These are phyloP conservation scores for Dryadomyces quercivorus DNA, from an alignment of 2,329 filamentous ascomycete genomes.

Conservation along the genomic window DNA sequence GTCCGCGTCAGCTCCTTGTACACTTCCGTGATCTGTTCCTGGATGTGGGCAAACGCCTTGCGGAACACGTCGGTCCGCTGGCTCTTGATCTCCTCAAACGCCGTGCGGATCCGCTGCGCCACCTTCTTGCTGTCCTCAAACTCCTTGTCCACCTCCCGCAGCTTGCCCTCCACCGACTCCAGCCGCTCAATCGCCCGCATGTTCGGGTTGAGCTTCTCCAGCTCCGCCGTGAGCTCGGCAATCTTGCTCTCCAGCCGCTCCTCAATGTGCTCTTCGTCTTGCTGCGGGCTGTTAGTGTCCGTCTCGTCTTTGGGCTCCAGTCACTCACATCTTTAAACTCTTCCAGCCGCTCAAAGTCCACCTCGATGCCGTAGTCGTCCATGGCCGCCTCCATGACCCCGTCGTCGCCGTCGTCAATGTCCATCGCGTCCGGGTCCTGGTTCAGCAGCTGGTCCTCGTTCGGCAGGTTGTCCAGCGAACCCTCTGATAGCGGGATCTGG, in stretches of 20 bases:
- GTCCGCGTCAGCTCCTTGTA: constrained; percentile 93
- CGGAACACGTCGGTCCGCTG: constrained; percentile 85
- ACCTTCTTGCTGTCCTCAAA: constrained; percentile 73
- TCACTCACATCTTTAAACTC: constrained; percentile 40
- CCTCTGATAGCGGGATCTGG: constrained; percentile 62
- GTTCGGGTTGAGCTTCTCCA: constrained; percentile 93
- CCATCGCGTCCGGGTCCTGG: constrained; percentile 79
- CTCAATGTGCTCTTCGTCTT: constrained; percentile 46
- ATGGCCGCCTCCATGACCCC: constrained; percentile 46
- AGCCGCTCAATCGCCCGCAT: constrained; percentile 91
- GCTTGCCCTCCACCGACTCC: constrained; percentile 70
- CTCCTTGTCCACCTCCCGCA: constrained; percentile 75
- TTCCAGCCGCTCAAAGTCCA: constrained; percentile 72
- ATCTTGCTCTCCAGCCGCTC: constrained; percentile 69
- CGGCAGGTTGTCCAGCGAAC: constrained; percentile 74
- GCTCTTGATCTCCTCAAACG: constrained; percentile 68
- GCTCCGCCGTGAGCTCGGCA: constrained; percentile 56
- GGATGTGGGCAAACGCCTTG: constrained; percentile 89
- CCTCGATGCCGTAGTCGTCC: constrained; percentile 82
- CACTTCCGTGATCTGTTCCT: constrained; percentile 83
- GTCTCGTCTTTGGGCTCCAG: constrained; percentile 34
- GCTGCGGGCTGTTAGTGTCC: constrained; percentile 26
- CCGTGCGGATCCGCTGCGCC: constrained; percentile 36
- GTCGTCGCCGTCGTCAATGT: constrained; percentile 63
- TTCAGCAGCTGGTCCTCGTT: constrained; percentile 72